Percentiles rank a stretch among this genome's conserved stretches.
phyloP scores from a whole-genome alignment of 140 eudicot species.

The Stevia rebaudiana region DNA sequence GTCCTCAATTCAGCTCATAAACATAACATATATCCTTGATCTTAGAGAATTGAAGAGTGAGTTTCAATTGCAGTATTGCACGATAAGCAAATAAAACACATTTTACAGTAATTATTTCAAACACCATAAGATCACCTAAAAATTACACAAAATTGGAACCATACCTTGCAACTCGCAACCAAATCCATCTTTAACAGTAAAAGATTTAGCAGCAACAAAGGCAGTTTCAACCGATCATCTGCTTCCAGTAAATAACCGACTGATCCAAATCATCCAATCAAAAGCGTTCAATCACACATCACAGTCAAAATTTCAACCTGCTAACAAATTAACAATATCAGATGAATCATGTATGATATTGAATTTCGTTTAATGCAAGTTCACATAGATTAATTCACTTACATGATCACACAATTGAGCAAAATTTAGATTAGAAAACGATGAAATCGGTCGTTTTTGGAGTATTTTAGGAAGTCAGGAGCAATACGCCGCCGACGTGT shows the following conservation, averaged over 20 bases:
- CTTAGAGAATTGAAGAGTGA: background rate
- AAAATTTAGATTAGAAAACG: slow-evolving; percentile 8
- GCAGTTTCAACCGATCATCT: slow-evolving; percentile 14
- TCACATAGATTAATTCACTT: slow-evolving; percentile 12
- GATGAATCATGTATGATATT: background rate
- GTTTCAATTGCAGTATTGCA: slow-evolving; percentile 7
- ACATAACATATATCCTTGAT: slow-evolving; percentile 1
- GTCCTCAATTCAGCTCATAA: background rate
- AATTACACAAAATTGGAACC: background rate
- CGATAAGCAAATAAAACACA: slow-evolving; percentile 1
- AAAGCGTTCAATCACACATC: slow-evolving; percentile 20
- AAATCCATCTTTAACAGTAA: slow-evolving; percentile 55
- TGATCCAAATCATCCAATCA: slow-evolving; percentile 37
- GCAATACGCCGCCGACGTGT: slow-evolving; percentile 31
- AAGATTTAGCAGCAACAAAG: slow-evolving; percentile 13
- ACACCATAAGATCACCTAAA: background rate
- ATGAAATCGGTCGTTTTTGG: background rate
- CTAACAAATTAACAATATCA: background rate
- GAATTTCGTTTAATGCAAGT: slow-evolving; percentile 8
- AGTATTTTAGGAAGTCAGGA: slow-evolving; percentile 8
- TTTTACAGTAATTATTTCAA: slow-evolving; percentile 5
- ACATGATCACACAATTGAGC: slow-evolving; percentile 5
- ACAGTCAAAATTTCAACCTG: background rate
- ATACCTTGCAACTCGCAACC: slow-evolving; percentile 75
- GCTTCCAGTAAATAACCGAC: slow-evolving; percentile 5